Evolutionary conservation across 129 eudicot genomes (phyloP), one percentile per base, ranked within the genome.

Genomic region (Kitagawia praeruptora): DNA sequence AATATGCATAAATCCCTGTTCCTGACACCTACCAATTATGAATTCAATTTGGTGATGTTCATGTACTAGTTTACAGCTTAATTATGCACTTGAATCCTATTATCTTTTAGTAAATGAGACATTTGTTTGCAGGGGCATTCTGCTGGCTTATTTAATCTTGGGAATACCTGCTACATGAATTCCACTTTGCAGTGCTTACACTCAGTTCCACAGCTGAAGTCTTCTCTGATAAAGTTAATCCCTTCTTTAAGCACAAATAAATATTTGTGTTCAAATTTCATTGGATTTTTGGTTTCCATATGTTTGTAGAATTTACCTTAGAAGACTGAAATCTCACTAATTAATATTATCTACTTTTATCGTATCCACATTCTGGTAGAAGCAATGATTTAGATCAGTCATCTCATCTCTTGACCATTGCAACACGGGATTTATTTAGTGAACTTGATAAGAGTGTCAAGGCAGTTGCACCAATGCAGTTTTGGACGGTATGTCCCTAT

Each of bases 151-250:
- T 84, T 87, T 72, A 95, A 95, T 84, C 86, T 95, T 73, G 98
- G 98, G 75, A 90, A 95, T 75, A 95, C 98, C 48, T 95, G 98
- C 82, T 95, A 95, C 86, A 95, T 95, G 98, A 95, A 95, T 81
- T 95, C 98, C 37, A 95, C 98, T 40, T 48, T 95, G 61, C 98
- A 95, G 80, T 95, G 98, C 83, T 79, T 95, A 82, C 98, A 95
- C 85, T 90, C 94, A 23, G 98, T 95, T 74, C 98, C 98, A 78
- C 97, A 95, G 88, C 87, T 95, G 80, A 95, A 95, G 84, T 92
- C 98, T 34, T 34, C 37, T 45, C 82, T 95, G 82, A 87, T 86
- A n/a, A 84, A 86, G 98, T 95, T 40, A 87, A 89, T 87, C 64
- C 15, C 45, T 83, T 76, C 42, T 78, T 46, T 64, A 18, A 4